Evolutionary conservation across 1,284 basidiomycete species (phyloP).

Genomic region (Ceratobasidium sp.): DNA sequence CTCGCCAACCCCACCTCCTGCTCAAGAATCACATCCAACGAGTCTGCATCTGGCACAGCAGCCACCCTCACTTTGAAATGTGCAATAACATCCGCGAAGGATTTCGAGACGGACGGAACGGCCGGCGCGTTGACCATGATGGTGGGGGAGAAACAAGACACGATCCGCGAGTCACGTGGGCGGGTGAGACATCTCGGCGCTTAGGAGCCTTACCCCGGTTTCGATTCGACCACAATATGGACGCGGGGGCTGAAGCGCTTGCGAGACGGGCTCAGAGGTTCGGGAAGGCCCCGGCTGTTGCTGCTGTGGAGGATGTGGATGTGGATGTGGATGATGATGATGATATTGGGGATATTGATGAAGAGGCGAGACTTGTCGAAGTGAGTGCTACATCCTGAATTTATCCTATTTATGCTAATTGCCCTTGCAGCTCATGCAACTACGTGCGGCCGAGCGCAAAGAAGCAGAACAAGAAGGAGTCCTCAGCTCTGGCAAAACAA

Average conservation of each 20-base stretch:
- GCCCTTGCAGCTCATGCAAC: slow-evolving; percentile 30
- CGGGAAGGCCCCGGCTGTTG: slow-evolving; percentile 9
- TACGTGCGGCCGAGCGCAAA: slow-evolving; percentile 30
- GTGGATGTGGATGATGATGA: background rate
- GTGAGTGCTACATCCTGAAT: slow-evolving; percentile 8
- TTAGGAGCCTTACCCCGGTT: no score
- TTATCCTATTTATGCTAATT: background rate
- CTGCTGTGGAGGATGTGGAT: no score
- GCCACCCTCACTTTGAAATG: slow-evolving; percentile 22
- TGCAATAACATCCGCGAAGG: slow-evolving; percentile 41
- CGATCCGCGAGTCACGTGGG: slow-evolving; percentile 1
- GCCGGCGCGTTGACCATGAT: slow-evolving; percentile 15
- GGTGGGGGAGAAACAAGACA: background rate
- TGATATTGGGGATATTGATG: slow-evolving; percentile 17
- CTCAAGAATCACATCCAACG: slow-evolving; percentile 69
- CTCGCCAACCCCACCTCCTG: slow-evolving; percentile 78
- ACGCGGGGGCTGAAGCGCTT: slow-evolving; percentile 30
- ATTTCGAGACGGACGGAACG: slow-evolving; percentile 28
- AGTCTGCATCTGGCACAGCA: background rate
- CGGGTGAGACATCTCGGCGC: background rate
- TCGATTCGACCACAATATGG: slow-evolving; percentile 16
- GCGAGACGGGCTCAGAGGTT: slow-evolving; percentile 40
- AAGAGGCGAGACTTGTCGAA: slow-evolving; percentile 22
- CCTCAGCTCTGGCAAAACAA: slow-evolving; percentile 28
- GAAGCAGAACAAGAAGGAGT: slow-evolving; percentile 29